Base-by-base conservation (phyloP, 2,329 filamentous ascomycete genomes). In the Eurotiales sp. region DNA sequence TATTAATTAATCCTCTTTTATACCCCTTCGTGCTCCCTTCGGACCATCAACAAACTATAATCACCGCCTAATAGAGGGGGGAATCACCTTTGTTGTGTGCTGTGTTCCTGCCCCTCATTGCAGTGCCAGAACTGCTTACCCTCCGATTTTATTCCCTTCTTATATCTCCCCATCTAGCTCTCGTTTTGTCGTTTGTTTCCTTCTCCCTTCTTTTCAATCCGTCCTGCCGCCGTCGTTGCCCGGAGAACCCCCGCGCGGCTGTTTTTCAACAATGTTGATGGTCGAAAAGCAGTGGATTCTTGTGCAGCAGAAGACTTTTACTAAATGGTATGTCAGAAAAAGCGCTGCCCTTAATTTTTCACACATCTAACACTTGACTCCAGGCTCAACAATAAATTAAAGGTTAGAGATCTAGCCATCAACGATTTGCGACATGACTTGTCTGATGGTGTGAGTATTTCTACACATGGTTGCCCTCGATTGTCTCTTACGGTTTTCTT, bases 301-400 rank as follows among this genome's bases (percentile, higher is more conserved):
- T 66, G 90, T 96, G 73, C 92, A 97, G 77, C 87, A 97, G 72
- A 99, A 97, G 81, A 99, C 93, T 23, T 99, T 99, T 73, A 96
- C 91, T 54, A 99, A 97, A 88, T 99, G 93, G 87, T 88, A 45
- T 8, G 60, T 57, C 30, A 15, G 11, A 53, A 11, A 22, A n/a
- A 29, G 12, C n/a, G 12, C 12, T 10, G 25, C 10, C 5, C 25
- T 10, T 27, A 5, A 27, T 27, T 27, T 10, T 6, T 27, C 25
- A 27, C 25, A 27, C 25, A 17, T 19, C 34, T 37, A 21, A 37
- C 34, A 19, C 3, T 19, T 15, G n/a, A 19, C 8, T 11, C 17
- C 66, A 93, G 90, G 93, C 83, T 99, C 60, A 99, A 99, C 74
- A 95, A 90, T 62, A 99, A 99, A 75, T 77, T 99, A 63, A 86